Conservation (phyloP, 1,139 yeast genomes). For the Protomyces pachydermus region DNA sequence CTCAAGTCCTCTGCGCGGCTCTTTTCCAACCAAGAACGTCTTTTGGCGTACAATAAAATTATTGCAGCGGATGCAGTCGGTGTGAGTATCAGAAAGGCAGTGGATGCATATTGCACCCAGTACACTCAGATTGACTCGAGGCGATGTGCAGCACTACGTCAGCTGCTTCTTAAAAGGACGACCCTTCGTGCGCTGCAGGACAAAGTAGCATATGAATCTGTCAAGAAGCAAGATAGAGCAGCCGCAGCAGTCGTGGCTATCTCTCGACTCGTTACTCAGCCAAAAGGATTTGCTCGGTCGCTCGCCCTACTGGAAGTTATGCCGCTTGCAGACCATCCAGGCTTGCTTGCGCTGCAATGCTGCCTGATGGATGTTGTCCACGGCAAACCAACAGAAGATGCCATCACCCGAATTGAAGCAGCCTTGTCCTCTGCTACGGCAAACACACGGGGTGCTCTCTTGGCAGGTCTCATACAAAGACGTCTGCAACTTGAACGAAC, state of each 20-base stretch:
- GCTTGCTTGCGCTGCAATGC: constrained; percentile 3
- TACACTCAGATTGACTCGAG: not conserved
- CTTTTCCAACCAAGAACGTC: constrained; percentile 11
- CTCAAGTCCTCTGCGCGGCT: constrained; percentile 16
- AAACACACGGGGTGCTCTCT: not conserved
- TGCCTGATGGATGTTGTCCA: not conserved
- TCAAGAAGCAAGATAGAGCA: not conserved
- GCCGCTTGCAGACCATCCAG: constrained; percentile 1
- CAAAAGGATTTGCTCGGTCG: constrained; percentile 5
- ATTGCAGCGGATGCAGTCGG: constrained; percentile 12
- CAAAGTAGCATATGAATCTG: not conserved
- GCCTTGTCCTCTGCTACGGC: not conserved
- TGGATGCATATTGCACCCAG: not conserved
- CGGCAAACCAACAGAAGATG: not conserved
- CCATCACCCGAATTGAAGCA: not conserved
- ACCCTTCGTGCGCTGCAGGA: not conserved
- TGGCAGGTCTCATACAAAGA: constrained; percentile 10
- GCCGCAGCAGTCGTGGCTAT: constrained; percentile 5
- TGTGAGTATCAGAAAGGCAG: constrained; percentile 3
- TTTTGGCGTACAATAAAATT: constrained; percentile 8
- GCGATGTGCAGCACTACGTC: constrained; percentile 9
- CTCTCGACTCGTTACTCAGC: not conserved
- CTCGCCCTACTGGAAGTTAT: not conserved
- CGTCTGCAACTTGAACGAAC: not conserved
- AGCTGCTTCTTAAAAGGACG: not conserved